Base-by-base conservation (phyloP, 192 early-diverging fungal species). In the Gonapodya sp. region DNA sequence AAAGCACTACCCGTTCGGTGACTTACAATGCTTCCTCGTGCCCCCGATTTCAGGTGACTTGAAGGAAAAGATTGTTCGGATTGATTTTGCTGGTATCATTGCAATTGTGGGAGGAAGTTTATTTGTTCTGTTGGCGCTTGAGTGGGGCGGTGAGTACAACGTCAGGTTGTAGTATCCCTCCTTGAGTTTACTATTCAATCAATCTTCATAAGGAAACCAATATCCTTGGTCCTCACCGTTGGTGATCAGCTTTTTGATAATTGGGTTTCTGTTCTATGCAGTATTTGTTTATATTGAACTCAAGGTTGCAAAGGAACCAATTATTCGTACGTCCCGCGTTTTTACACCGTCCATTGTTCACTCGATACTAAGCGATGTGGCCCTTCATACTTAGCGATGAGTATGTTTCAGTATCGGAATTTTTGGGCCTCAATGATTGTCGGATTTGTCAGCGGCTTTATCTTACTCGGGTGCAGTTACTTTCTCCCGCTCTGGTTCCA, bases 401-500 rank as follows among this genome's bases (percentile, higher is more conserved):
- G 79, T 0, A 64, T 88, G 78, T 90, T 86, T 82, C 86, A 85
- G 73, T 82, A 83, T 36, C 91, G 88, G 81, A 92, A 91, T 73
- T 83, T 94, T 35, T 87, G 86, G 79, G 31, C 86, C 14, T 87
- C 89, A 0, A 85, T 86, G 18, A 31, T 87, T 35, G 84, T 84
- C 0, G 83, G 87, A 73, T 88, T 92, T 81, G 85, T 86, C 35
- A 84, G 88, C 36, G 92, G 91, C 30, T 82, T 90, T 24, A 85
- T 84, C 16, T 91, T 93, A 82, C 88, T 92, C 36, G 86, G 84
- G 16, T 87, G 87, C 2, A 82, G 92, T 31, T 94, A 91, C 36
- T 93, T 89, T 81, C 83, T 90, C 80, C 93, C 93, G 30, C 81
- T 93, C 2, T 91, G 87, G 75, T 94, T 89, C 85, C 89, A 89